Evolutionary conservation across 2,329 filamentous ascomycete genomes (phyloP), one percentile per base, ranked within the genome.

Genomic region (Pseudocercospora macadamiae): DNA sequence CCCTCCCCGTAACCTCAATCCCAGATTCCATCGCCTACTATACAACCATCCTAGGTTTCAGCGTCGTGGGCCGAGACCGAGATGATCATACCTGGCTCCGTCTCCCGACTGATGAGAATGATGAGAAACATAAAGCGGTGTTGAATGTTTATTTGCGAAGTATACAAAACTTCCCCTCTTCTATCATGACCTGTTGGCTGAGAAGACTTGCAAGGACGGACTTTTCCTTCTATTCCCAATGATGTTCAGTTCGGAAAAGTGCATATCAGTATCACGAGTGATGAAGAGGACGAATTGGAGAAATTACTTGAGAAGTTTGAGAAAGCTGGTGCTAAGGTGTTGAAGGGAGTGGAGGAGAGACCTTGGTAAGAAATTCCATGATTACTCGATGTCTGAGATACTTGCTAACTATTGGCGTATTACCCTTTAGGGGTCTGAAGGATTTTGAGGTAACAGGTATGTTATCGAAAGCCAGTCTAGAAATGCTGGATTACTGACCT

Each of bases 371-470:
- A n/a, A n/a, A n/a, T n/a, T n/a, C n/a, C n/a, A n/a, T n/a, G n/a
- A n/a, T n/a, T n/a, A n/a, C n/a, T n/a, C n/a, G n/a, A n/a, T n/a
- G n/a, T n/a, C n/a, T n/a, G n/a, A n/a, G n/a, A n/a, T n/a, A n/a
- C n/a, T n/a, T n/a, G n/a, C n/a, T n/a, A n/a, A n/a, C n/a, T n/a
- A n/a, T n/a, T n/a, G n/a, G n/a, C n/a, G n/a, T n/a, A n/a, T n/a
- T n/a, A n/a, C n/a, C n/a, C n/a, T n/a, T n/a, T n/a, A n/a, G n/a
- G 58, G 58, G 58, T 4, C 39, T 60, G 54, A 60, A 60, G 42
- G 36, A 57, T 28, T 60, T 60, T 19, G 34, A 32, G 14, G 58
- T 60, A 2, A 57, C 49, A 14, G 58, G 58, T 57, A n/a, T 30
- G 58, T 39, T 34, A 23, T 19, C 2, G 12, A 2, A 12, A 23